Evolutionary conservation across 352 stramenopile species (phyloP), one percentile per base, ranked within the genome.

Genomic region (Pythium periplocum): DNA sequence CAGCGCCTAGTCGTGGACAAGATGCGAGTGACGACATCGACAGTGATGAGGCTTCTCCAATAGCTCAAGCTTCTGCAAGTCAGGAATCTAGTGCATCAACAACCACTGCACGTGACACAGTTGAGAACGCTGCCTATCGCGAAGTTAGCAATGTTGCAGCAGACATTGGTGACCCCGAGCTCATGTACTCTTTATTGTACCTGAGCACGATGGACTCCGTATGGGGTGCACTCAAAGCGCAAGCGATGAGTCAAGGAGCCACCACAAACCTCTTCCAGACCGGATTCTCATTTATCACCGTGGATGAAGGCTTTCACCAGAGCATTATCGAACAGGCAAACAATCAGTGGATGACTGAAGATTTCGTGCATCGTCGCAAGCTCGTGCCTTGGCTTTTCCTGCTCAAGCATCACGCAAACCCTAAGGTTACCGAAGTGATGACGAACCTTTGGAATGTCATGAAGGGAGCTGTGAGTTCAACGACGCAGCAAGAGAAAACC

Each of bases 121-220:
- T 93, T 17, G 78, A 89, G 48, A 93, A 93, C 53, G 78, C 75
- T 30, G 82, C 80, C 2, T 93, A 93, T 54, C 79, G 83, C 30
- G 83, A 93, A 66, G 80, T 93, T 7, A 91, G 83, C 65, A 89
- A 90, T 47, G 69, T 93, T 31, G 80, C 80, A 43, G 83, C 83
- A 8, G 83, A 90, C 45, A 70, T 93, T 31, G 83, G 83, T 6
- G 78, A 93, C 42, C 76, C 83, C 1, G 74, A 89, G 31, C 68
- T 93, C 30, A 87, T 93, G 79, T 93, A 93, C 55, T 73, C 75
- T 17, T 59, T 93, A 30, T 48, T 93, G 33, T 93, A 90, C 53
- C 55, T 93, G 48, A 91, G 83, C 53, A 89, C 80, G n/a, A 78
- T 62, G 1, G 74, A 89, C 41, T 69, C 80, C 9, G 83, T 89